Evolutionary conservation across 192 early-diverging fungal genomes (phyloP), one percentile per base, ranked within the genome.

Genomic region (Linnemannia exigua): DNA sequence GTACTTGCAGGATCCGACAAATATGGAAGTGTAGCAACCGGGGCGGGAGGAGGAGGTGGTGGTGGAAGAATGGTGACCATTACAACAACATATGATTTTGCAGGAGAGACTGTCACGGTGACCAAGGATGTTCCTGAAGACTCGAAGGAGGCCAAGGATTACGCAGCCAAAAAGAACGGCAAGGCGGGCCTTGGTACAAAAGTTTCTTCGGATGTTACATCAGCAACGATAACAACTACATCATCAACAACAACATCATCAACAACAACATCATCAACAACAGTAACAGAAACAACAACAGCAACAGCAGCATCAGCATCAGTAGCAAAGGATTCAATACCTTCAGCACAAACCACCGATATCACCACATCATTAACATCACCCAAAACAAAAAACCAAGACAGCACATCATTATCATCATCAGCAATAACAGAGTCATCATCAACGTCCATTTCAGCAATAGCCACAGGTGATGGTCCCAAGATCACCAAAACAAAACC

Each of bases 121-220:
- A 84, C 81, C 5, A 88, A 80, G 44, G 87, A 88, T 70, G 87
- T 88, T 7, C 75, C 75, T 7, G 87, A 84, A 54, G 54, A 84
- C 68, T 88, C 87, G 14, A 84, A 88, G 50, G 87, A 84, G 33
- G 87, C 87, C 3, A 84, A 74, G 70, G 78, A 80, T n/a, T 75
- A 17, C 50, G 36, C 75, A 20, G 75, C 20, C 17, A 81, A n/a
- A n/a, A n/a, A 79, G 61, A 76, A 78, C 44, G 46, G 37, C 37
- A 87, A 73, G 35, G 25, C 48, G 22, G 38, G 25, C 15, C 28
- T 8, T 50, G 46, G 25, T 8, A 44, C 41, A 9, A 44, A 9
- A 36, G 5, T 1, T 8, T 51, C 81, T 3, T 31, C 48, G 41
- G 20, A 38, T 25, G 67, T 58, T 66, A 5, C 1, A 66, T 5